These are phyloP conservation scores for Pisolithus albus DNA, from an alignment of 768 basidiomycete species.

Conservation along the genomic window DNA sequence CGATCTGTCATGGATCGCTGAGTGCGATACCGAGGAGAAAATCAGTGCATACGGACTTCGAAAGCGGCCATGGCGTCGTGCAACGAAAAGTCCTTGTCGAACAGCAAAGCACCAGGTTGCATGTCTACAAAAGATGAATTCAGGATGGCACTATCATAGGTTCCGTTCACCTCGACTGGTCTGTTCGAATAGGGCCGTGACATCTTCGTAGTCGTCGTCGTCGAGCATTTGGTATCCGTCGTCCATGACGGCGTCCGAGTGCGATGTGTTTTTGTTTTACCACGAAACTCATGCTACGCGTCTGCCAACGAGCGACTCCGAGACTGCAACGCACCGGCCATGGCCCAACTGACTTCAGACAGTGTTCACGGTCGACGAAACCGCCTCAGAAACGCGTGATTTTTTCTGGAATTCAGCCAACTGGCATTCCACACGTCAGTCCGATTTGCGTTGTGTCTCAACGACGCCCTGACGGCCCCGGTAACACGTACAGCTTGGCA, in stretches of 20 bases:
- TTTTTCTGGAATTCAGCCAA: conserved; percentile 92
- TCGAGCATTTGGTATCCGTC: conserved; percentile 38
- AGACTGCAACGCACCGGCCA: neutral
- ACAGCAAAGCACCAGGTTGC: conserved; percentile 52
- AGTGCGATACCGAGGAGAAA: conserved; percentile 9
- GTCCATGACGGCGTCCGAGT: conserved; percentile 15
- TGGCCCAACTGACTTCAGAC: neutral
- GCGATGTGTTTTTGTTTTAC: neutral
- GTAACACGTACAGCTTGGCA: conserved; percentile 67
- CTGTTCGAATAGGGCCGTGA: conserved; percentile 51
- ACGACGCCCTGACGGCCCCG: neutral
- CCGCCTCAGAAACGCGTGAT: conserved; percentile 36
- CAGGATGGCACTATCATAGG: neutral
- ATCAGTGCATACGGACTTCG: conserved; percentile 46
- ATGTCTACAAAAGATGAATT: conserved; percentile 40
- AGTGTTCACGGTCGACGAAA: conserved; percentile 1
- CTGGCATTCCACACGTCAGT: conserved; percentile 81
- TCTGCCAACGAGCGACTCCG: neutral
- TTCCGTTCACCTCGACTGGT: conserved; percentile 50
- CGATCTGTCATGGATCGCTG: conserved; percentile 50
- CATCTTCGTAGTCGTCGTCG: conserved; percentile 55
- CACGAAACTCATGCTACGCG: too few relatives aligned
- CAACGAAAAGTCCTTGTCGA: conserved; percentile 65
- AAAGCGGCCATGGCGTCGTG: conserved; percentile 93
- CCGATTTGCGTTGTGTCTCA: neutral